Evolutionary conservation across 2,329 filamentous ascomycete species (phyloP), one percentile per base, ranked within the genome.

Genomic region (Diaporthe citrichinensis): DNA sequence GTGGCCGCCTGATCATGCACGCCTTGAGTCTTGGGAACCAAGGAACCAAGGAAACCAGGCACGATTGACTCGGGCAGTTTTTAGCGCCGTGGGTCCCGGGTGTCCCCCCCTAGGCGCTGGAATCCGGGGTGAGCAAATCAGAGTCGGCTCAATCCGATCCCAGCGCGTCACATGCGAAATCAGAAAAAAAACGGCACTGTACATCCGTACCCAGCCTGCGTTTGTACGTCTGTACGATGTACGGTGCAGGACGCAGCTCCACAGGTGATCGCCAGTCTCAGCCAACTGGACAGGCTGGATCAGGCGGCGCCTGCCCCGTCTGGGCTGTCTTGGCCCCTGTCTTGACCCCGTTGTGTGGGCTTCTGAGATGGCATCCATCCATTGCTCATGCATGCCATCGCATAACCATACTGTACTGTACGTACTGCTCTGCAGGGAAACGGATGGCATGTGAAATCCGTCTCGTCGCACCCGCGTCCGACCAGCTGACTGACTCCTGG

Each of bases 51-150:
- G 41, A 15, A 46, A 46, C 31, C 62, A 36, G 34, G 65, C 31
- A 39, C n/a, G 65, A 41, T 53, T 53, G 65, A 68, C 65, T 68
- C 65, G 65, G 65, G 65, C 23, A 20, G 31, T 28, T 28, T 53
- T 53, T 36, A 41, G 46, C 46, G 65, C 20, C n/a, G 65, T 68
- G 65, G 65, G 65, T 68, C 46, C 39, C 62, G 44, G 28, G 44
- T 15, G 10, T 2, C 2, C 25, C 44, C 61, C 31, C 28, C 28
- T 31, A 36, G 41, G 41, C 44, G 46, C 23, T 68, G 65, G 65
- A 71, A 59, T 71, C 53, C 62, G 72, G 62, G 65, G 62, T 61
- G 44, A 53, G 53, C 72, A 69, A 74, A 74, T 74, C 72, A 74
- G 41, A 51, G 25, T 7, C 53, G 49, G 53, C 44, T 17, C 23